Conservation (phyloP, 2,329 filamentous ascomycete species). For the Penicillium sp. region DNA sequence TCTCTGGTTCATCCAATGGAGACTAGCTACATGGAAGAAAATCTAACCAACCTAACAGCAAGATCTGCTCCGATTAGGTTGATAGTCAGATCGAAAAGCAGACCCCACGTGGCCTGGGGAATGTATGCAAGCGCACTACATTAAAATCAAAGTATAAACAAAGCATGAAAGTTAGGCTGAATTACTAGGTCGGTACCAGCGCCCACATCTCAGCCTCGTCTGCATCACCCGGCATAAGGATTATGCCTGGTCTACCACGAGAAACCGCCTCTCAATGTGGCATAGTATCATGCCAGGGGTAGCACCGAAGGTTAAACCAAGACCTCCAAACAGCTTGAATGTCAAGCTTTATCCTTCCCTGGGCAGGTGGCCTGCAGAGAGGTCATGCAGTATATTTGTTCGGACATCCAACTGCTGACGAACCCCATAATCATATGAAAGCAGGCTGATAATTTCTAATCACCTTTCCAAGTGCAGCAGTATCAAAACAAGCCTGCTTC, state of each 20-base stretch:
- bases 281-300: neutral
- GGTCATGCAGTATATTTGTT: conserved; percentile 14
- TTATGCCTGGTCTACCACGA: neutral
- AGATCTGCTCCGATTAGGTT: no score
- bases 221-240: conserved; percentile 4
- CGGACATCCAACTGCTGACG: conserved; percentile 1
- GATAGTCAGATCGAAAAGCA: neutral
- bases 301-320: neutral
- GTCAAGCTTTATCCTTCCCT: conserved; percentile 21
- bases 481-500: no score
- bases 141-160: neutral
- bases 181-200: neutral
- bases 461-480: neutral
- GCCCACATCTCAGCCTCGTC: neutral
- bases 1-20: no score
- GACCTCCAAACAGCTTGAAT: neutral
- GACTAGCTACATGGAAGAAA: no score
- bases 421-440: no score
- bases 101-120: neutral
- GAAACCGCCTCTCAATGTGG: neutral
- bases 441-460: neutral
- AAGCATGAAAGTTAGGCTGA: neutral
- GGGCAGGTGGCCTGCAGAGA: conserved; percentile 14
- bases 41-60: no score
- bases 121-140: neutral